Base-by-base conservation (phyloP, 805 yeast genomes). In the Metschnikowia aberdeeniae region DNA sequence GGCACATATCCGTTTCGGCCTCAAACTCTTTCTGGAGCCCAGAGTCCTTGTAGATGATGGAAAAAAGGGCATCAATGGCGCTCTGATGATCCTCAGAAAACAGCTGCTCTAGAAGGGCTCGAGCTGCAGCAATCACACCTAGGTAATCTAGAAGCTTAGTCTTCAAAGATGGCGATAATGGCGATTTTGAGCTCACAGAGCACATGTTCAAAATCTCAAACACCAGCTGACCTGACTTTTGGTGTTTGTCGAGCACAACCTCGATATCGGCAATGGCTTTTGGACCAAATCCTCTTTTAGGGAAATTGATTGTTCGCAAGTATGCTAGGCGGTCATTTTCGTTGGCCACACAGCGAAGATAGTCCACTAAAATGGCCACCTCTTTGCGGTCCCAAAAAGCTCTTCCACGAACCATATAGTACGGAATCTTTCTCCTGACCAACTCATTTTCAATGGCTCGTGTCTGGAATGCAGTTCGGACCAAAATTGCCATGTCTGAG, bases 341-440 rank as follows among this genome's bases (percentile, higher is more conserved):
- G 24, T 82, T 76, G 4, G 77, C 71, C 5, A 86, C 67, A 1
- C 83, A 79, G 28, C 89, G 73, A 24, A 92, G 58, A 52, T 82
- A 80, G 56, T 84, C 86, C 35, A 89, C 49, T 46, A 86, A 72
- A 0, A 78, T 64, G 19, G 72, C 68, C 12, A 88, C 81, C 56
- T 87, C 96, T 45, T 77, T 78, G 34, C 84, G 63, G 34, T 85
- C 88, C 92, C 95, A 87, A 56, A 89, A 86, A 1, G 89, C 82
- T 36, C 71, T 72, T 0, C 97, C 97, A 42, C 83, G 82, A 0
- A 85, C 71, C 46, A 89, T 75, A 7, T 66, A 64, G 55, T 86
- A 86, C 0, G 93, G 89, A 2, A 89, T 74, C 4, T 76, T 67
- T 2, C 63, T 60, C 39, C 66, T 71, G 1, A 78, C 69, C 20